Conservation (phyloP, 805 yeast genomes). For the Zygoascus biomembranicola region DNA sequence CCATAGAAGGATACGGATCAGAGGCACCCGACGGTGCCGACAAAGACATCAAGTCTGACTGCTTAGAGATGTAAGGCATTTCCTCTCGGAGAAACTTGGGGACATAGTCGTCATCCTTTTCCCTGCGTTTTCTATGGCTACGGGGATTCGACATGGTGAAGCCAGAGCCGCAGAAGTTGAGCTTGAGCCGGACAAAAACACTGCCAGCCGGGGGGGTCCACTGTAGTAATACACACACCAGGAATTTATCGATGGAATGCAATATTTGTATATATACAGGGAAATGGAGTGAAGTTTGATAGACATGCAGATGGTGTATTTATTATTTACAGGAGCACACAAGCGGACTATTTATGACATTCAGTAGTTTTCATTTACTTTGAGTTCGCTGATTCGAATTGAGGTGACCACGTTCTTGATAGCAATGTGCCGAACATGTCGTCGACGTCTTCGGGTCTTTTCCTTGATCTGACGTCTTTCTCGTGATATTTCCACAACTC, state of each 20-base stretch:
- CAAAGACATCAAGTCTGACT: not conserved
- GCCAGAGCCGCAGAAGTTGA: no score
- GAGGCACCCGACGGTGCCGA: constrained; percentile 1
- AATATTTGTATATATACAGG: no score
- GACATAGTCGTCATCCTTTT: not conserved
- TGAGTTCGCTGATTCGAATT: constrained; percentile 65
- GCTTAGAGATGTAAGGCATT: not conserved
- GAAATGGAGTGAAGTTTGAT: no score
- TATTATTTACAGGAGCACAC: not conserved
- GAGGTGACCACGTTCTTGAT: constrained; percentile 71
- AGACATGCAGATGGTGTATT: not conserved
- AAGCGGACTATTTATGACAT: not conserved
- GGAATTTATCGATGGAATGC: no score
- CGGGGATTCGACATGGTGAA: not conserved
- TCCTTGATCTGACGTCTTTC: constrained; percentile 57
- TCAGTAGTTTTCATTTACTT: constrained; percentile 27
- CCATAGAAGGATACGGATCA: constrained; percentile 18
- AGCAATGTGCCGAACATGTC: constrained; percentile 59
- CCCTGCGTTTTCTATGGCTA: not conserved
- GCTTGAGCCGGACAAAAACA: no score
- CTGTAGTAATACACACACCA: no score
- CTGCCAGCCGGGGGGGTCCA: no score
- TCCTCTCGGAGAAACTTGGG: not conserved
- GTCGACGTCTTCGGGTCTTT: constrained; percentile 70
- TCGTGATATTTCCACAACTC: constrained; percentile 65